Conservation (phyloP, 768 basidiomycete species). For the Pleurotus giganteus region DNA sequence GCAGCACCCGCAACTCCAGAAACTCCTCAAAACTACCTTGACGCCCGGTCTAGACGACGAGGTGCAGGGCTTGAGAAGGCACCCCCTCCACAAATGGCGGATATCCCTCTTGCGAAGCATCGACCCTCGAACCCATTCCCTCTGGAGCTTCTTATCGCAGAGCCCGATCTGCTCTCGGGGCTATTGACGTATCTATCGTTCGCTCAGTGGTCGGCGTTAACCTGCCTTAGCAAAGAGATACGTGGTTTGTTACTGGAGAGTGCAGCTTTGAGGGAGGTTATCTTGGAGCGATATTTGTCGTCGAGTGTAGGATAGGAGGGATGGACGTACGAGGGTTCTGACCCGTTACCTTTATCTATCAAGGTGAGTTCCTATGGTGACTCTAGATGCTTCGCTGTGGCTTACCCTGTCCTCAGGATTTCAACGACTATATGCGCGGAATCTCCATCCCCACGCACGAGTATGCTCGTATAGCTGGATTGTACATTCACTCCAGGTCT, state of each 20-base stretch:
- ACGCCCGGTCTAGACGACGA: conserved; percentile 37
- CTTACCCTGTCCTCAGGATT: conserved; percentile 48
- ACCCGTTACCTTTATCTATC: conserved; percentile 62
- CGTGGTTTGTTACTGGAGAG: conserved; percentile 47
- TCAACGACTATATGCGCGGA: conserved; percentile 77
- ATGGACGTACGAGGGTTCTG: conserved; percentile 61
- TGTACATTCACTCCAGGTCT: conserved; percentile 51
- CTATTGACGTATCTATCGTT: conserved; percentile 68
- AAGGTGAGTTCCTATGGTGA: conserved; percentile 42
- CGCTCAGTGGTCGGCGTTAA: conserved; percentile 66
- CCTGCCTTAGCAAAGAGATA: conserved; percentile 53
- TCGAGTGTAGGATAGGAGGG: conserved; percentile 67
- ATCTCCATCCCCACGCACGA: conserved; percentile 75
- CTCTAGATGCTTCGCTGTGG: neutral
- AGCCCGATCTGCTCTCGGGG: conserved; percentile 47
- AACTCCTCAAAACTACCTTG: conserved; percentile 21
- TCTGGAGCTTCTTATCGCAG: conserved; percentile 52
- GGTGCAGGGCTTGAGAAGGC: conserved; percentile 39
- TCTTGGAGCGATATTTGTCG: conserved; percentile 69
- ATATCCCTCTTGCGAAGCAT: conserved; percentile 19
- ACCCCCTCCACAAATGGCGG: conserved; percentile 31
- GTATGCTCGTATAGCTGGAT: conserved; percentile 58
- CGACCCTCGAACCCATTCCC: conserved; percentile 39
- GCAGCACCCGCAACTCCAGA: conserved; percentile 18
- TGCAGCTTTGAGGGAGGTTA: conserved; percentile 53